These are phyloP conservation scores for Lentinula raphanica DNA, from an alignment of 768 basidiomycete genomes.

Conservation along the genomic window DNA sequence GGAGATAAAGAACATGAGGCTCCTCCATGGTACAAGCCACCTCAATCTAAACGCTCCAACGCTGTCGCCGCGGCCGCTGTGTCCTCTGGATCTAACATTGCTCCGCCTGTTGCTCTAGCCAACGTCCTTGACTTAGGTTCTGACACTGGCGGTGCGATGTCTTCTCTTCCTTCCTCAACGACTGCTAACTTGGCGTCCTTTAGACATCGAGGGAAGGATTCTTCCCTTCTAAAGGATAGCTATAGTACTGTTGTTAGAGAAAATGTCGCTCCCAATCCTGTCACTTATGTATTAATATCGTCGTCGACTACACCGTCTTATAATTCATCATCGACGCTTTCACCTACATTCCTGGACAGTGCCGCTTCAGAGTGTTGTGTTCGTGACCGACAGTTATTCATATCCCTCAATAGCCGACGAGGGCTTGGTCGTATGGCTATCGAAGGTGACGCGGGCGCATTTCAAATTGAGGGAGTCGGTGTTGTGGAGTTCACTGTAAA, in stretches of 20 bases:
- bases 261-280: background rate
- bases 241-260: no score
- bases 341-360: background rate
- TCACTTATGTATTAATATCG: background rate
- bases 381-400: background rate
- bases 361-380: background rate
- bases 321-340: background rate
- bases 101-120: no score
- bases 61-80: background rate
- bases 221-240: no score
- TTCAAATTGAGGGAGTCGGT: background rate
- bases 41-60: background rate
- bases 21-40: background rate
- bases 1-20: background rate
- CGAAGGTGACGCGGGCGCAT: background rate
- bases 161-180: no score
- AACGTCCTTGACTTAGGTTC: no score
- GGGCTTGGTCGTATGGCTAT: no score
- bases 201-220: no score
- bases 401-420: no score
- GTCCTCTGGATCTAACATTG: background rate
- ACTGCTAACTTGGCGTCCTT: no score
- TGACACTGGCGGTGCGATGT: no score
- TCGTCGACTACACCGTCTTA: background rate
- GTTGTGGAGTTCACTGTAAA: background rate